Base-by-base conservation (phyloP, 2,329 filamentous ascomycete species). In the Neurospora sp. region DNA sequence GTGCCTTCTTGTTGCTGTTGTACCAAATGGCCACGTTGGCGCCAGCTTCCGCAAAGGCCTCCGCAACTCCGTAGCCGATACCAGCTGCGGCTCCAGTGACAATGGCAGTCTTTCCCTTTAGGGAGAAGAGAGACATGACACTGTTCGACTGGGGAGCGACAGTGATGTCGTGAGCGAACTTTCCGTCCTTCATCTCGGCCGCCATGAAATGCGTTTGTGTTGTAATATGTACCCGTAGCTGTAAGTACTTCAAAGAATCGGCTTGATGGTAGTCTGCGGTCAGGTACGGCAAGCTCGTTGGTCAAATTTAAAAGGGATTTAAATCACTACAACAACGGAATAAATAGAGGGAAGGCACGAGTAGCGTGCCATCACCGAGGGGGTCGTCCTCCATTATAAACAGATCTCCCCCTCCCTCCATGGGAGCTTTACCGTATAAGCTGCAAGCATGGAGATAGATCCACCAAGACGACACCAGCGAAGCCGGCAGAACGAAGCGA, bases 11-110 rank as follows among this genome's bases (percentile, higher is more conserved):
- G 80, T 92, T 92, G 78, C 83, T 87, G 77, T 91, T 90, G 77
- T 91, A 92, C 88, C 88, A 91, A 68, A 92, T 87, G 38, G 89
- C 90, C 28, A 92, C 88, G 74, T 92, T 90, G 70, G 89, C 89
- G 67, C 90, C 90, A 17, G 89, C 88, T 77, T 93, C 90, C 17
- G 90, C 90, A 39, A 89, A 83, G 1, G 83, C 89, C 40, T 90
- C 82, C 15, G 89, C 90, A 38, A 91, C 84, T 5, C 84, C 84
- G 36, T 91, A 81, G 58, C 90, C 90, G 73, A 92, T 91, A 40
- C 90, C 90, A 36, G 86, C 86, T 23, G 84, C 89, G 13, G 88
- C 88, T 52, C 90, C 90, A 1, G 89, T 87, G 58, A 92, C 85
- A 73, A 92, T 90, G 39, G 89, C 90, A 1, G 90, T 92, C 75